Evolutionary conservation across 75 land plant species (phyloP).

Genomic region (Picea glauca): DNA sequence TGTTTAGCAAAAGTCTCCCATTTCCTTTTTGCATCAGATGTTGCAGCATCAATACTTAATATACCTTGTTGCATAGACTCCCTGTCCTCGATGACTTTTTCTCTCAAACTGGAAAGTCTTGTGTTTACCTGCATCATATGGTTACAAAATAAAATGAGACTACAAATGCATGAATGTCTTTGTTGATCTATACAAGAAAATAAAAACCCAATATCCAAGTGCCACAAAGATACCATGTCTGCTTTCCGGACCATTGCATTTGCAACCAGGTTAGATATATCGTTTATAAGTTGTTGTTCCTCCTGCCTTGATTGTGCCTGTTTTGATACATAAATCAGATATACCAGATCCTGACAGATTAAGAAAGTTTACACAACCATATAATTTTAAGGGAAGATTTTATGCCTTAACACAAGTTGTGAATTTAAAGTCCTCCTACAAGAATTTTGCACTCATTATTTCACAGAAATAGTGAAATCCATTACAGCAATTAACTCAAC

Average conservation of each 20-base stretch:
- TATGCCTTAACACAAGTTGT: neutral
- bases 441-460: neutral
- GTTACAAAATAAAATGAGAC: neutral
- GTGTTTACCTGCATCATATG: slow-evolving; percentile 33
- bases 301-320: slow-evolving; percentile 63
- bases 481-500: neutral
- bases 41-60: slow-evolving; percentile 28
- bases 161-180: neutral
- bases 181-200: neutral
- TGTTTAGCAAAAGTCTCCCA: slow-evolving; percentile 49
- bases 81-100: slow-evolving; percentile 27
- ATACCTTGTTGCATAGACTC: slow-evolving; percentile 32
- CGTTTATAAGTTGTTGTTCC: slow-evolving; percentile 51
- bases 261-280: slow-evolving; percentile 46
- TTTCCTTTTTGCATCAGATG: slow-evolving; percentile 59
- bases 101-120: slow-evolving; percentile 37
- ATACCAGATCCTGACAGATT: neutral
- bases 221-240: slow-evolving; percentile 40
- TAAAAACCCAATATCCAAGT: neutral
- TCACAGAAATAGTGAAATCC: neutral
- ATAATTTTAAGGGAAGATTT: neutral
- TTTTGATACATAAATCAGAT: neutral
- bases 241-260: slow-evolving; percentile 44
- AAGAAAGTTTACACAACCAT: neutral
- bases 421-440: no score